Percentiles rank a stretch among this genome's conserved stretches.
Conservation (phyloP, 768 basidiomycete species). For the Boletus sp. region DNA sequence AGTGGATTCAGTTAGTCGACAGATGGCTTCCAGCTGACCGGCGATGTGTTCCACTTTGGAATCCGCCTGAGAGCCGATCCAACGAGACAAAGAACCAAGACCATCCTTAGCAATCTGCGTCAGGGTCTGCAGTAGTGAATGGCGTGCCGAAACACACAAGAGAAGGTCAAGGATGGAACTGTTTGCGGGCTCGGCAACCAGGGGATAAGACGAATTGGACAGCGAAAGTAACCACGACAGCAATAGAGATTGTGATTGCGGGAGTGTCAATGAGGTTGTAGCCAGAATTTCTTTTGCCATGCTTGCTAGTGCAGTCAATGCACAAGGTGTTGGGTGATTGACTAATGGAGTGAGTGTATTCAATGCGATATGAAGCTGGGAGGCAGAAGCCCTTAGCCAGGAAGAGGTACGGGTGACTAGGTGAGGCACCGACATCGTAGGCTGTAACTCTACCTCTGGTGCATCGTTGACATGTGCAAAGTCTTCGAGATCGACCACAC, state of each 20-base stretch:
- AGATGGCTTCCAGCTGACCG: constrained; percentile 66
- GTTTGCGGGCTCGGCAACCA: constrained; percentile 50
- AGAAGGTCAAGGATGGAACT: constrained; percentile 47
- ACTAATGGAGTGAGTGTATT: constrained; percentile 70
- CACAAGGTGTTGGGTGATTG: constrained; percentile 66
- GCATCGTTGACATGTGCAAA: constrained; percentile 38
- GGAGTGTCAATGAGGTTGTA: constrained; percentile 58
- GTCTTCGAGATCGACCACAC: constrained; percentile 61
- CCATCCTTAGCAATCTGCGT: constrained; percentile 61
- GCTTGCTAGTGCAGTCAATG: constrained; percentile 52
- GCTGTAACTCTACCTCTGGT: constrained; percentile 14
- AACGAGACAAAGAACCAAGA: constrained; percentile 66
- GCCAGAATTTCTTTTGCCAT: constrained; percentile 56
- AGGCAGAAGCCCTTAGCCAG: constrained; percentile 79
- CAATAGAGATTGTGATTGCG: constrained; percentile 63
- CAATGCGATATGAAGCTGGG: constrained; percentile 81
- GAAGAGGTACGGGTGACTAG: constrained; percentile 58
- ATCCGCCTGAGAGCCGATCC: constrained; percentile 69
- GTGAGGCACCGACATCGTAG: constrained; percentile 36
- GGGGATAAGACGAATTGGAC: constrained; percentile 53
- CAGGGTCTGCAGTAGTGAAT: constrained; percentile 52
- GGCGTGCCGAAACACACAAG: constrained; percentile 38
- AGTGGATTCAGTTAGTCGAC: constrained; percentile 39
- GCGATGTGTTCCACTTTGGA: constrained; percentile 68
- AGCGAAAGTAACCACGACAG: constrained; percentile 73